Evolutionary conservation across 768 basidiomycete genomes (phyloP), one percentile per base, ranked within the genome.

Genomic region (Pleurotus salmoneostramineus): DNA sequence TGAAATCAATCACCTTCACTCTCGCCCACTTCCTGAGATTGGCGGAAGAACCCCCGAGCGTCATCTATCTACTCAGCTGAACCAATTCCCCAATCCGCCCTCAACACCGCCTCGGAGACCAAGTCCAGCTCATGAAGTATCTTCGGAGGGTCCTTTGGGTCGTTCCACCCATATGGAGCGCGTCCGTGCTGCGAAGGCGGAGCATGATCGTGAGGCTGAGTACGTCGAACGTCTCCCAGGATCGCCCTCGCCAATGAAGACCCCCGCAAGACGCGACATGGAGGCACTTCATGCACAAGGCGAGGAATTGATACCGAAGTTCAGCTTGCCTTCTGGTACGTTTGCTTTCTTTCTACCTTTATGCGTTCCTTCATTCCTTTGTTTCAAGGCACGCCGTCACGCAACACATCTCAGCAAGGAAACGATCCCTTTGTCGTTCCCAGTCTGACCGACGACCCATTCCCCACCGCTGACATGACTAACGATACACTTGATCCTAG

Each of bases 171-270:
- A 74, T 58, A 56, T 63, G 5, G 74, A 78, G 49, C 65, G 71
- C 54, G 46, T 64, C 36, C 65, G 62, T 27, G 62, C 66, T 48
- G 69, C 70, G 1, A 64, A 63, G 56, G 71, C 72, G 40, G 68
- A 69, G 12, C 67, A 64, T n/a, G 62, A 66, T 4, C 48, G 48
- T 10, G 36, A 48, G 7, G 65, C 63, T n/a, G 63, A 64, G n/a
- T 66, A 71, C 56, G 64, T 72, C 7, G 63, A 59, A 12, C 63
- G 65, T 61, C 62, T 77, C 14, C 74, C 75, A 5, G 64, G 58
- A 5, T 74, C 71, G 48, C 74, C 77, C 1, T 76, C 77, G 2
- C 74, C 75, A 6, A 67, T 70, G 65, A 76, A 77, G 48, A 42
- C 34, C 8, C 60, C 48, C 57, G 65, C 57, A 17, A 17, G 55